These are phyloP conservation scores for Aspergillus campestris DNA, from an alignment of 495 filamentous ascomycete genomes.

Conservation along the genomic window DNA sequence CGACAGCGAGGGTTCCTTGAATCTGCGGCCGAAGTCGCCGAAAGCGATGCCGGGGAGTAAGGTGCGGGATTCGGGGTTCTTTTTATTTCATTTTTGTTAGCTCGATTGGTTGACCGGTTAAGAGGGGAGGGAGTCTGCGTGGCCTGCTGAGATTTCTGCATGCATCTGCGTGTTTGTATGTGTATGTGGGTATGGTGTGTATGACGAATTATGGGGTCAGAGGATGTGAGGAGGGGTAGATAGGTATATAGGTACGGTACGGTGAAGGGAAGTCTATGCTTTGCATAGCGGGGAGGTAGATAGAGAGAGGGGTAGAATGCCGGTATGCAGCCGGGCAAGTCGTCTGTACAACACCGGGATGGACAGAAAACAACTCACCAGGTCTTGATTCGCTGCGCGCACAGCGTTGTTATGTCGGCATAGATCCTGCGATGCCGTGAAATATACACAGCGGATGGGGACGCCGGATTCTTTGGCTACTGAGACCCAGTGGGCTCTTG, in stretches of 20 bases:
- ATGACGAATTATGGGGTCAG: not conserved
- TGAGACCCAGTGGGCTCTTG: constrained; percentile 63
- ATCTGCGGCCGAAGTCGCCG: constrained; percentile 57
- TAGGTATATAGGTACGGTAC: too few relatives aligned
- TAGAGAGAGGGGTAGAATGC: not conserved
- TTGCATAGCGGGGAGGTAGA: not conserved
- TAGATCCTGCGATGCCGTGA: constrained; percentile 60
- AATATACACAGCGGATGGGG: constrained; percentile 79
- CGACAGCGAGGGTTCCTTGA: constrained; percentile 56
- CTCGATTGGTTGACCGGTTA: too few relatives aligned
- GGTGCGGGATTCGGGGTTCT: constrained; percentile 75
- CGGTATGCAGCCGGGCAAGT: not conserved
- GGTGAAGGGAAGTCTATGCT: not conserved
- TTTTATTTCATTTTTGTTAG: constrained; percentile 21
- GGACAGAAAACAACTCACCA: constrained; percentile 17
- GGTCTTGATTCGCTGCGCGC: constrained; percentile 55
- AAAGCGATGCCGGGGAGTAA: constrained; percentile 76
- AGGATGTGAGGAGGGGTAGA: too few relatives aligned
- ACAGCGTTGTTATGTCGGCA: constrained; percentile 90
- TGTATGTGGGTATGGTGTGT: not conserved
- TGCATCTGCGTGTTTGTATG: too few relatives aligned
- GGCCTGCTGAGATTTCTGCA: too few relatives aligned
- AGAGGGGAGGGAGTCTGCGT: too few relatives aligned
- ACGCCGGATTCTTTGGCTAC: constrained; percentile 61
- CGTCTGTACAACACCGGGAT: not conserved